Percentiles rank a stretch among this genome's conserved stretches.
Evolutionary conservation across 2,329 filamentous ascomycete species (phyloP).

Genomic region (Fusarium luffae): DNA sequence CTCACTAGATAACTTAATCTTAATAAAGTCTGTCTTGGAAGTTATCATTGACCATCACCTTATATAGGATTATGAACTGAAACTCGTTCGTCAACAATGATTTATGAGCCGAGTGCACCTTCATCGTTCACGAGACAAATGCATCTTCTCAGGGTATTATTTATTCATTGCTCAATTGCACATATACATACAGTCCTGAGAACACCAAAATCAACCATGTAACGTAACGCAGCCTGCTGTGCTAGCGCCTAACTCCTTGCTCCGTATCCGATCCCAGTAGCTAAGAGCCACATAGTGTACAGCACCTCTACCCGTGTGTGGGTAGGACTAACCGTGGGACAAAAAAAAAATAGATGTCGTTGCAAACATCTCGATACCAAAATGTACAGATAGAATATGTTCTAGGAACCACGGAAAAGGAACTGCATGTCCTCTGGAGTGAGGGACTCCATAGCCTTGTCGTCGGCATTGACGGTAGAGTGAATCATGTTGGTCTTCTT

Average conservation of each 20-base stretch:
- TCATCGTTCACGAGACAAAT: no score
- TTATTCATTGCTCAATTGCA: conserved; percentile 4
- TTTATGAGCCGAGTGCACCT: neutral
- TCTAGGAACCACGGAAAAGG: conserved; percentile 80
- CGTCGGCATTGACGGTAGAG: conserved; percentile 94
- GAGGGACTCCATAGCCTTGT: conserved; percentile 88
- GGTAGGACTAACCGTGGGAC: neutral
- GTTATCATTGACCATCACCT: neutral
- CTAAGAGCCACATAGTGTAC: conserved; percentile 14
- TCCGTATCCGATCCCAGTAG: conserved; percentile 12
- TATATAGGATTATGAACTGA: neutral
- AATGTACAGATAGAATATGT: neutral
- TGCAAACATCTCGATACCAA: neutral
- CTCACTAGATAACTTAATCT: neutral
- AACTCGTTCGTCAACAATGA: neutral
- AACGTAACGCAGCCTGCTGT: neutral
- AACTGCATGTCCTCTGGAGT: conserved; percentile 95
- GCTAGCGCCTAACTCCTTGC: conserved; percentile 14
- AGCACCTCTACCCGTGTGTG: neutral
- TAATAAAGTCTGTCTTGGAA: neutral
- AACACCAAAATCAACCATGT: neutral
- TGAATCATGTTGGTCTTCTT: conserved; percentile 99
- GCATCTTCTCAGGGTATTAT: neutral
- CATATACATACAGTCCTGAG: neutral
- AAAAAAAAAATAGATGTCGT: neutral